Evolutionary conservation across 129 eudicot species (phyloP), one percentile per base, ranked within the genome.

Genomic region (Chrysanthemum makinoi): DNA sequence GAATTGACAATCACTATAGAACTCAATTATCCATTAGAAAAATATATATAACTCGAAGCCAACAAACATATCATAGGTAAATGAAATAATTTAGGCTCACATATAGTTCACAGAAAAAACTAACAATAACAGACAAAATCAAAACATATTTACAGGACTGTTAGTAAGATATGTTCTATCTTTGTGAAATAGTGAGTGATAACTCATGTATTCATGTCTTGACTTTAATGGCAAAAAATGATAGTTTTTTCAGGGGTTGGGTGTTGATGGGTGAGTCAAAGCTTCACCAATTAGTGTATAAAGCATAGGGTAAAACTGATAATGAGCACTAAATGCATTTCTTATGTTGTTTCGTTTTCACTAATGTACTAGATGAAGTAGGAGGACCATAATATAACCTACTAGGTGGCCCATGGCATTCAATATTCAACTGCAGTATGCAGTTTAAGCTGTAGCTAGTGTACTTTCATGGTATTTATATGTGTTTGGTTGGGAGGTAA

Each of bases 281-380:
- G 20, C 73, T 74, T 74, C 71, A 66, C 17, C 57, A 39, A 55
- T 57, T 47, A 12, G 71, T 28, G 43, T 10, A 62, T 48, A 62
- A 64, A 75, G 49, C 59, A 10, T 49, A 68, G 33, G 62, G 74
- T 47, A 68, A 48, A 76, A 67, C 24, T 48, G 74, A 75, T 47
- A 58, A 76, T 76, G 69, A 76, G 75, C 75, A 76, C 80, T 68
- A 57, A 75, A 67, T 68, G 74, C 75, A 47, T 49, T 76, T 20
- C 44, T 30, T 26, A 12, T 76, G 69, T 59, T 58, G 73, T 75
- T 75, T 75, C 66, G 55, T 65, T 65, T 75, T 74, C 66, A 54
- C 66, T 8, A 65, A 18, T 55, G 66, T 75, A 75, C 66, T 65
- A 64, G 8, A 74, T 35, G 33, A 54, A 53, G 30, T 43, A 65